Percentiles rank a stretch among this genome's conserved stretches.
Evolutionary conservation across 1,284 basidiomycete genomes (phyloP).

Genomic region (Agroathelia rolfsii): DNA sequence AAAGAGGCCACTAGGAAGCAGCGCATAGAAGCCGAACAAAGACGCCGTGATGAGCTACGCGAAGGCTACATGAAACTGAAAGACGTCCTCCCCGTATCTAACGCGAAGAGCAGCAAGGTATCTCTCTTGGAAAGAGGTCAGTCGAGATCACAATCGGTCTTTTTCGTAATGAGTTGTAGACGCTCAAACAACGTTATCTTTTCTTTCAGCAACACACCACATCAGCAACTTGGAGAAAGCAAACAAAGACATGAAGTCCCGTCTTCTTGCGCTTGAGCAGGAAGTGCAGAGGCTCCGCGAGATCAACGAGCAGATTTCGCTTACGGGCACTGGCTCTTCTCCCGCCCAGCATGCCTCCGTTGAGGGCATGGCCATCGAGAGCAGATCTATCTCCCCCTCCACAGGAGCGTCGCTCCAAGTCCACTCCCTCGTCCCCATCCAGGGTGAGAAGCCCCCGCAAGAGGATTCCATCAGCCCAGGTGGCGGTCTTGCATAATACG

Average conservation of each 20-base stretch:
- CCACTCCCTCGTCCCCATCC: conserved; percentile 41
- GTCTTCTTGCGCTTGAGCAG: conserved; percentile 49
- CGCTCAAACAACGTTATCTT: conserved; percentile 6
- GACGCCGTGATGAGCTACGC: conserved; percentile 76
- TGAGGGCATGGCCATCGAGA: conserved; percentile 34
- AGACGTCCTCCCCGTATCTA: conserved; percentile 74
- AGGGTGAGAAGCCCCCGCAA: conserved; percentile 43
- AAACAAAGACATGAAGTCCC: conserved; percentile 57
- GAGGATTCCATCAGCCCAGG: conserved; percentile 54
- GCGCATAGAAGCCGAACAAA: conserved; percentile 79
- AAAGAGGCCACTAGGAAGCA: conserved; percentile 77
- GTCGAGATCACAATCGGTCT: too few relatives aligned
- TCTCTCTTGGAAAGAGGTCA: conserved; percentile 76
- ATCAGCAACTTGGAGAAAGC: conserved; percentile 60
- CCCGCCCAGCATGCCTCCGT: conserved; percentile 30
- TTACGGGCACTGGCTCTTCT: conserved; percentile 42
- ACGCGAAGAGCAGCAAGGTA: conserved; percentile 86
- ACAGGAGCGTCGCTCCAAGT: conserved; percentile 38
- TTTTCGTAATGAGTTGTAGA: background rate
- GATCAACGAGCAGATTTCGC: conserved; percentile 72
- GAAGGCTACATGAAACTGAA: conserved; percentile 83
- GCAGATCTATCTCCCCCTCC: conserved; percentile 53
- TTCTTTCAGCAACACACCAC: conserved; percentile 57
- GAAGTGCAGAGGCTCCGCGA: conserved; percentile 59
- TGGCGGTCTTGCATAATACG: too few relatives aligned